Evolutionary conservation across 257 asterid species (phyloP).

Genomic region (Penstemon eatonii): DNA sequence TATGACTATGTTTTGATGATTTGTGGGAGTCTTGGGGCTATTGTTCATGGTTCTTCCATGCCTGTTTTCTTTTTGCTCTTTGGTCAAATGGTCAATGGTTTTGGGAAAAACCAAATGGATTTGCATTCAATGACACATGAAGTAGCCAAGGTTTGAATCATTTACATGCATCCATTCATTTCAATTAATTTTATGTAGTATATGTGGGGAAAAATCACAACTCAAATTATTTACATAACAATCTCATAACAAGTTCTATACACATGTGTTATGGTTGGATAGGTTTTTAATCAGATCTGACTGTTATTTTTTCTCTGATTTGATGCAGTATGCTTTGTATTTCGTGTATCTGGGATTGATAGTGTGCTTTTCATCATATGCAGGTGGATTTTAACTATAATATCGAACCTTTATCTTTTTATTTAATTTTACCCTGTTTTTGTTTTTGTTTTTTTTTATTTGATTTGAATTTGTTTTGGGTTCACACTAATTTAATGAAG

Average conservation of each 20-base stretch:
- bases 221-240: no score
- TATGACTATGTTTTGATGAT: slow-evolving; percentile 44
- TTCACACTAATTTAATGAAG: slow-evolving; percentile 9
- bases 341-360: slow-evolving; percentile 92
- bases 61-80: slow-evolving; percentile 94
- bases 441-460: background rate
- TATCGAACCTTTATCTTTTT: background rate
- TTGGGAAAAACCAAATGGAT: slow-evolving; percentile 90
- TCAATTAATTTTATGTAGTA: no score
- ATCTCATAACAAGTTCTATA: no score
- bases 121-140: slow-evolving; percentile 67
- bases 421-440: background rate
- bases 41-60: slow-evolving; percentile 94
- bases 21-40: slow-evolving; percentile 71
- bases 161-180: background rate
- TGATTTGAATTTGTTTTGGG: background rate
- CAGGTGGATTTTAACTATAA: slow-evolving; percentile 52
- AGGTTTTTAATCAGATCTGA: slow-evolving; percentile 54
- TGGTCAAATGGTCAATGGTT: slow-evolving; percentile 95
- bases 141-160: slow-evolving; percentile 62
- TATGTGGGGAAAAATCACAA: no score
- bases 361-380: slow-evolving; percentile 92
- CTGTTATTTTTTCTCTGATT: background rate
- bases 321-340: slow-evolving; percentile 89
- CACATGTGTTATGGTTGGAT: no score